Conservation (phyloP, 140 eudicot species). For the Ambrosia hybrid region DNA sequence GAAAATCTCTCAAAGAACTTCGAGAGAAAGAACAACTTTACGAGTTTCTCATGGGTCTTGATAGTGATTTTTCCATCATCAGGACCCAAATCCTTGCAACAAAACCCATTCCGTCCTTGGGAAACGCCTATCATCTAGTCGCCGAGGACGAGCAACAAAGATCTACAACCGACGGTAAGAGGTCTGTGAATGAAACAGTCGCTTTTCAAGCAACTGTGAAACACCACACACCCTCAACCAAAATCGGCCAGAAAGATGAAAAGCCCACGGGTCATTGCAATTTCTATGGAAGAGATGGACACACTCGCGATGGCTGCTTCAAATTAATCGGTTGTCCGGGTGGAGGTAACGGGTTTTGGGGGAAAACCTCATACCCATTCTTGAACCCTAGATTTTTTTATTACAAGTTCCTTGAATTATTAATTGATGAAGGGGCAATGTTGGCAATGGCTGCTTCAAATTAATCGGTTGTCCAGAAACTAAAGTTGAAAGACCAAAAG, state of each 20-base stretch:
- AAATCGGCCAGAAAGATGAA: not conserved
- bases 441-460: no score
- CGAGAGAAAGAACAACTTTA: not conserved
- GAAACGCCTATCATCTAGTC: not conserved
- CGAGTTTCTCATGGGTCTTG: not conserved
- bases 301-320: not conserved
- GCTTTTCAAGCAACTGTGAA: not conserved
- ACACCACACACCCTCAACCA: not conserved
- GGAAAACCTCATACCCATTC: no score
- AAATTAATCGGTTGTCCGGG: not conserved
- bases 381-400: no score
- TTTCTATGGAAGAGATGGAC: not conserved
- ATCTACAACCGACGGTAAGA: not conserved
- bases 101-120: not conserved
- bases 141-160: not conserved
- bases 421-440: no score
- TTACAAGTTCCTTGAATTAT: no score
- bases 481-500: no score
- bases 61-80: not conserved
- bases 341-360: no score
- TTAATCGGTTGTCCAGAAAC: no score
- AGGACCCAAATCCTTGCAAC: not conserved
- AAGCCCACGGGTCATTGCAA: not conserved
- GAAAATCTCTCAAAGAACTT: no score
- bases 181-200: not conserved